Base-by-base conservation (phyloP, 352 stramenopile species). In the Phytophthora crassamura region DNA sequence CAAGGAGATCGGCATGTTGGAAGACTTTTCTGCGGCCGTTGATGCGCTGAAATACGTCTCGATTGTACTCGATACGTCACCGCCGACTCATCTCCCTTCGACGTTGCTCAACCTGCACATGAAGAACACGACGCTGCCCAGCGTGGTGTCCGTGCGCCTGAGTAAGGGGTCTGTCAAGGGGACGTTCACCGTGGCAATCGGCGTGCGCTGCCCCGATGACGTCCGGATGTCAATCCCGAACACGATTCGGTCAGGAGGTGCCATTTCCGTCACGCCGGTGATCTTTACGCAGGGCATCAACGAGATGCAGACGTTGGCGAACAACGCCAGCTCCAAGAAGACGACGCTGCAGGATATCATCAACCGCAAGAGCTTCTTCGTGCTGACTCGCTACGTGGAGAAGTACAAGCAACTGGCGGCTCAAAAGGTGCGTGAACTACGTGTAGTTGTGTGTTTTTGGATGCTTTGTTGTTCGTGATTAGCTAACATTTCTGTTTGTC, bases 1-100 rank as follows among this genome's bases (percentile, higher is more conserved):
- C 39, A 98, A 98, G 65, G 97, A 99, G 67, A 80, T 97, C 34
- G 91, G 89, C n/a, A 98, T 99, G 97, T 77, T 99, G 4, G 82
- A 96, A 63, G 91, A 98, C 64, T 89, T 97, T 36, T 87, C 80
- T 6, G 86, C 81, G 11, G 88, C 90, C 0, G 78, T 92, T 1
- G 77, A 95, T 30, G 91, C 80, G 18, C 84, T 97, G 40, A 85
- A 82, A 48, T 69, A 82, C 38, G 82, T 93, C 20, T 72, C 66
- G 4, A 87, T 95, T 59, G 76, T 91, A 14, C 65, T 94, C 18
- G 86, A 94, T 50, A 88, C 78, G 12, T 82, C 72, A 1, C 80
- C 83, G 2, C 81, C 85, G 7, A 56, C 69, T 10, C 80, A 92
- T 47, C 49, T 91, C 7, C 80, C 84, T 43, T 77, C 86, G 8